Percentiles rank a stretch among this genome's conserved stretches.
phyloP scores from a whole-genome alignment of 768 basidiomycete species.

The Panellus pusillus region DNA sequence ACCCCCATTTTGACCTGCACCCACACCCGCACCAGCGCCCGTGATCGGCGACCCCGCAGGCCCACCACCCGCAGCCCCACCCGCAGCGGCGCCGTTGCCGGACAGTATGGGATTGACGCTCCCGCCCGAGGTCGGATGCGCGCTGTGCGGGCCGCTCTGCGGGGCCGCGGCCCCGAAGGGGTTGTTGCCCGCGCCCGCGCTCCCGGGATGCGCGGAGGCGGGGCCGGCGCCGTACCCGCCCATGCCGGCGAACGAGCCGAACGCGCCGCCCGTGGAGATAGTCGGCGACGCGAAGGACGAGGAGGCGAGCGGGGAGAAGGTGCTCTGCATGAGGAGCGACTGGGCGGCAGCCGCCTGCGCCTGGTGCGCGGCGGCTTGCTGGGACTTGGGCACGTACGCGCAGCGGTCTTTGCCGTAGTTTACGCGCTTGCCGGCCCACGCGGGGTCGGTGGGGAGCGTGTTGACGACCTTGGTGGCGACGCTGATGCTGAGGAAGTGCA shows the following conservation, averaged over 20 bases:
- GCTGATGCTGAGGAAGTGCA: constrained; percentile 95
- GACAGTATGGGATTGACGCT: constrained; percentile 1
- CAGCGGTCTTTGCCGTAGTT: constrained; percentile 99
- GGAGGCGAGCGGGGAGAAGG: constrained; percentile 34
- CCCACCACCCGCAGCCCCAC: too few species aligned
- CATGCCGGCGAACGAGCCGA: not conserved
- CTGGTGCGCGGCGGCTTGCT: constrained; percentile 84
- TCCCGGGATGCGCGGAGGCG: constrained; percentile 12
- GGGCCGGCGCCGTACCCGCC: constrained; percentile 7
- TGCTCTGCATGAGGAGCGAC: constrained; percentile 29
- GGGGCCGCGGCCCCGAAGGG: constrained; percentile 1
- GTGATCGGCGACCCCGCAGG: not conserved
- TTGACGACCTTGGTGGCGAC: constrained; percentile 97
- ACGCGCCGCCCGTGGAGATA: not conserved
- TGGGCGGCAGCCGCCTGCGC: constrained; percentile 87
- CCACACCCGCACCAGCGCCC: too few species aligned
- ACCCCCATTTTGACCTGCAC: not conserved
- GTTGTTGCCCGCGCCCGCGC: not conserved
- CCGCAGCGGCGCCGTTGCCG: not conserved
- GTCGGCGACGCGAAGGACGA: not conserved
- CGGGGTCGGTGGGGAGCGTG: constrained; percentile 86
- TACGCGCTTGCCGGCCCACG: constrained; percentile 94
- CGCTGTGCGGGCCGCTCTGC: not conserved
- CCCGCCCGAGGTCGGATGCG: constrained; percentile 6
- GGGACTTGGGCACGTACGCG: constrained; percentile 95